phyloP scores from a whole-genome alignment of 441 rosid genomes.

The Erysimum cheiri region DNA sequence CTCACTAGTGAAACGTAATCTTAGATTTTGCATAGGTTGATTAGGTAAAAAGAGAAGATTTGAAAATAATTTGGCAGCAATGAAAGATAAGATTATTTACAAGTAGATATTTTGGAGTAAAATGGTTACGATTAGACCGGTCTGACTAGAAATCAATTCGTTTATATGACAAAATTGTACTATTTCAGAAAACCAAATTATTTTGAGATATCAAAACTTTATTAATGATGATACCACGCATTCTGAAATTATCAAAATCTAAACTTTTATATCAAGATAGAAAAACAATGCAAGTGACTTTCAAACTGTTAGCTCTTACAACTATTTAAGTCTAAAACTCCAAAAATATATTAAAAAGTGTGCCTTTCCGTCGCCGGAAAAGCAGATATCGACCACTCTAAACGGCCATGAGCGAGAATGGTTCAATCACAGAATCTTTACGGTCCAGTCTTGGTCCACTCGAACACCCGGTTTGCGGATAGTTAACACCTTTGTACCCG shows the following conservation, averaged over 20 bases:
- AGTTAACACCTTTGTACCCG: constrained; percentile 59
- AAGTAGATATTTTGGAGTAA: constrained; percentile 11
- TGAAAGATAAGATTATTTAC: neutral
- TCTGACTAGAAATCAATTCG: neutral
- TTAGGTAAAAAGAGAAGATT: constrained; percentile 21
- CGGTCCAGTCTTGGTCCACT: constrained; percentile 83
- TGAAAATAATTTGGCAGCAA: neutral
- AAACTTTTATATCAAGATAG: constrained; percentile 13
- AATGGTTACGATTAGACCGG: constrained; percentile 12
- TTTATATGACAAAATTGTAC: neutral
- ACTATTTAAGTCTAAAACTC: constrained; percentile 37
- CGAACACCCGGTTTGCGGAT: constrained; percentile 85
- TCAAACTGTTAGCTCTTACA: constrained; percentile 39
- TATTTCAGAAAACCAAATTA: neutral
- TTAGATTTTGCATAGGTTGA: neutral
- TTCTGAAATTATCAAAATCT: constrained; percentile 20
- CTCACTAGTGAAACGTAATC: constrained; percentile 2
- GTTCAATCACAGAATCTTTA: constrained; percentile 63
- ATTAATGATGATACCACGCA: neutral
- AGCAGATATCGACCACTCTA: constrained; percentile 25
- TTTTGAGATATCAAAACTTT: neutral
- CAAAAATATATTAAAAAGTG: constrained; percentile 10
- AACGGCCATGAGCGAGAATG: constrained; percentile 12
- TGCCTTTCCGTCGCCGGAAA: constrained; percentile 19
- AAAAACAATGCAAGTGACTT: constrained; percentile 26